Evolutionary conservation across 1,284 basidiomycete species (phyloP).

Genomic region (Naganishia sp.): DNA sequence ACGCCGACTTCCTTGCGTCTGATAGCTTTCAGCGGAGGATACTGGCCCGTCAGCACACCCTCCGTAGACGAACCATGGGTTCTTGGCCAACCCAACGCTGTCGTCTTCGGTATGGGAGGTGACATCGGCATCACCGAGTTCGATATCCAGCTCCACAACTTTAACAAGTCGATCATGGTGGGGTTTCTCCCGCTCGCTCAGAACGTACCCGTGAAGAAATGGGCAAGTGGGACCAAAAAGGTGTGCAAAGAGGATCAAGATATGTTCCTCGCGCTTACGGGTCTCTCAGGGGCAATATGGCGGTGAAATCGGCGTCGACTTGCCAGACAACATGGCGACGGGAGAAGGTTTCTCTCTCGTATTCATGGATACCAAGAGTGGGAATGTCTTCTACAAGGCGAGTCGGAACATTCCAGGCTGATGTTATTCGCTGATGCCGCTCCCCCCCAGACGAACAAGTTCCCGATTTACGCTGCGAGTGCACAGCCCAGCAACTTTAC

Average conservation of each 20-base stretch:
- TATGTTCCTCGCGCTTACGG: background rate
- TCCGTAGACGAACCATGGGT: slow-evolving; percentile 47
- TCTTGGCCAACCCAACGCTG: slow-evolving; percentile 46
- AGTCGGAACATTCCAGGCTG: slow-evolving; percentile 4
- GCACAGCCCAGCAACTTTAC: slow-evolving; percentile 44
- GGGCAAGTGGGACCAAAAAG: slow-evolving; percentile 37
- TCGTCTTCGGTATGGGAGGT: slow-evolving; percentile 49
- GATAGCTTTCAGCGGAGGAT: slow-evolving; percentile 40
- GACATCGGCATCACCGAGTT: slow-evolving; percentile 46
- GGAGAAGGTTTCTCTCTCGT: slow-evolving; percentile 46
- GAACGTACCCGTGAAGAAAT: slow-evolving; percentile 46
- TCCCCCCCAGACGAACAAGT: slow-evolving; percentile 41
- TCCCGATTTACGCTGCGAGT: slow-evolving; percentile 43
- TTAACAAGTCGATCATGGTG: slow-evolving; percentile 47
- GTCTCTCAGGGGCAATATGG: slow-evolving; percentile 42
- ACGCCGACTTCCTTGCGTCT: background rate
- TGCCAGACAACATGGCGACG: slow-evolving; percentile 32
- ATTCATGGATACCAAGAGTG: slow-evolving; percentile 50
- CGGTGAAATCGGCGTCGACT: slow-evolving; percentile 50
- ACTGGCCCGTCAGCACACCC: slow-evolving; percentile 51
- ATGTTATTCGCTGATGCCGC: background rate
- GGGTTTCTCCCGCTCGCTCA: slow-evolving; percentile 49
- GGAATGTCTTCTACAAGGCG: slow-evolving; percentile 48
- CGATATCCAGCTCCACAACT: slow-evolving; percentile 53
- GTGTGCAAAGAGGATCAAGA: background rate